Conservation (phyloP, 306 rosid species). For the Pterocarpus macrocarpus region DNA sequence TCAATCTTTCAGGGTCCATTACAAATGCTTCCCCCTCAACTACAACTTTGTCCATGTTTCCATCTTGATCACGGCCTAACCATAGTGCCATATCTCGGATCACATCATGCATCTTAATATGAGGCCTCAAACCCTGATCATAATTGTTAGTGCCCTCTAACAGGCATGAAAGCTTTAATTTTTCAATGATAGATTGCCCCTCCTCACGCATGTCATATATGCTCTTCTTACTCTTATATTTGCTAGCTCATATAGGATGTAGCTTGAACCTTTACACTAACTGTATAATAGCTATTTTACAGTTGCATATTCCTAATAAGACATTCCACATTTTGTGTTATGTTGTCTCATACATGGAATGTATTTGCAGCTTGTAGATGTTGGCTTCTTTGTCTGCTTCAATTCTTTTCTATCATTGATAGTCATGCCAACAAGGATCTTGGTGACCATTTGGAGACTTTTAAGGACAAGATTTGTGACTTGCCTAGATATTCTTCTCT, state of each 20-base stretch:
- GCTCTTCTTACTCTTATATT: not conserved
- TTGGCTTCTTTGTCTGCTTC: slow-evolving; percentile 94
- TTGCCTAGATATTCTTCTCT: slow-evolving; percentile 37
- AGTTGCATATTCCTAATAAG: slow-evolving; percentile 24
- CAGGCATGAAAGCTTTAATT: slow-evolving; percentile 10
- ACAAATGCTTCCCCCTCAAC: not conserved
- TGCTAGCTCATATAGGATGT: slow-evolving; percentile 17
- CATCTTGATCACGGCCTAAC: not conserved
- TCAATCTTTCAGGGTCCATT: slow-evolving; percentile 22
- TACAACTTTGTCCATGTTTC: slow-evolving; percentile 10
- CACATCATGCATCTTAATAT: slow-evolving; percentile 34
- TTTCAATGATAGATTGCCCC: slow-evolving; percentile 31
- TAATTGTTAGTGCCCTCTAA: not conserved
- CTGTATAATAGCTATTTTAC: slow-evolving; percentile 14
- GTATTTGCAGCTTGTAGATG: slow-evolving; percentile 88
- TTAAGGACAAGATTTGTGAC: slow-evolving; percentile 69
- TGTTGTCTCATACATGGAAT: slow-evolving; percentile 40
- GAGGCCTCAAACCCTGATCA: fast-evolving
- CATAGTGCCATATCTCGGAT: slow-evolving; percentile 40
- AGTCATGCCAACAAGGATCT: slow-evolving; percentile 82
- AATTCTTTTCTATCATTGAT: slow-evolving; percentile 93
- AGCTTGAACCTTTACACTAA: not conserved
- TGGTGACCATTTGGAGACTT: slow-evolving; percentile 75
- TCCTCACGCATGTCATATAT: slow-evolving; percentile 16
- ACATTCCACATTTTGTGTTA: slow-evolving; percentile 27